phyloP scores from a whole-genome alignment of 2,329 filamentous ascomycete genomes.

The Claviceps quebecensis region DNA sequence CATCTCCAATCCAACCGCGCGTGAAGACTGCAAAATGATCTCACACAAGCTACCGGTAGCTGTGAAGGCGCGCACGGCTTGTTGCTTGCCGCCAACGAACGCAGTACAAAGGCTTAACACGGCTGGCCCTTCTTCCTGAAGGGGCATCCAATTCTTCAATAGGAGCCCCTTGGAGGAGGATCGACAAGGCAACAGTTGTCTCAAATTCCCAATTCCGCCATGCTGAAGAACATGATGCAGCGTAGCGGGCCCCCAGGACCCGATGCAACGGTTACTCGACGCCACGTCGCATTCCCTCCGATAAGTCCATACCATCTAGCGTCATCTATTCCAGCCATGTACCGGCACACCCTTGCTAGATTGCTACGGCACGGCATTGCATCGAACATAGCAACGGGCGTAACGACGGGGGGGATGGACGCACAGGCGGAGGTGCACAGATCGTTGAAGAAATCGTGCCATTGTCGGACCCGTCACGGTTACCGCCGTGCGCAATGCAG shows the following conservation, averaged over 20 bases:
- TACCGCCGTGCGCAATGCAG: background rate
- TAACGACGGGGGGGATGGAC: background rate
- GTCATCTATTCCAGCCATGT: background rate
- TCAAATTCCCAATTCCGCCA: no score
- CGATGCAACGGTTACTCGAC: constrained; percentile 1
- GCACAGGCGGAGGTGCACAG: background rate
- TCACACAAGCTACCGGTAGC: no score
- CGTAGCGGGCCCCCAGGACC: background rate
- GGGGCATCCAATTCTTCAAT: no score
- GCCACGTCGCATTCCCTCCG: background rate
- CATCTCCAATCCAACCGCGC: no score
- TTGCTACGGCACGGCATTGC: background rate
- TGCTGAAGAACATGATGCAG: no score
- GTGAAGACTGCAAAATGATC: no score
- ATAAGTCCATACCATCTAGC: background rate
- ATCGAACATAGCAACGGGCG: background rate
- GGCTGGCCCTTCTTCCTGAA: no score
- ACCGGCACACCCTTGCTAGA: background rate
- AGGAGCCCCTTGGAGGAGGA: no score
- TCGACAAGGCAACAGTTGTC: no score
- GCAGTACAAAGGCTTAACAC: no score
- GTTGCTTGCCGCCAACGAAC: no score
- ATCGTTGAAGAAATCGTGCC: background rate
- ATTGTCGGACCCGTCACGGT: background rate
- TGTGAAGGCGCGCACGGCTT: no score